Conservation (phyloP, 495 filamentous ascomycete genomes). For the Glarea lozoyensis region DNA sequence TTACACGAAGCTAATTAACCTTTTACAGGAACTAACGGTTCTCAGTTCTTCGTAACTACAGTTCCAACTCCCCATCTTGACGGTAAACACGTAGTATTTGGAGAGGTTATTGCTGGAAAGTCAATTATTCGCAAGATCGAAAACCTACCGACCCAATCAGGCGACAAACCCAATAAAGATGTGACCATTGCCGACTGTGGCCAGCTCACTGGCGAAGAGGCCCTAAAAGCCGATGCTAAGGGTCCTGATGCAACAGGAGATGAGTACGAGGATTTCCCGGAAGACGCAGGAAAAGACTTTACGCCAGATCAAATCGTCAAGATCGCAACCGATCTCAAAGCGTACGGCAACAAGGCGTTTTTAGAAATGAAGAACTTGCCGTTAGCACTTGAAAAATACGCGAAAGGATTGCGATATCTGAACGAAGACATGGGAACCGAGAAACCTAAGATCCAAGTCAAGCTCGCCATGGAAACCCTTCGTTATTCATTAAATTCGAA, state of each 20-base stretch:
- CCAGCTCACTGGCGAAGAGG: slow-evolving; percentile 64
- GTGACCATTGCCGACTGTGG: slow-evolving; percentile 79
- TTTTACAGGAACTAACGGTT: slow-evolving; percentile 72
- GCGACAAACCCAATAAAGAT: slow-evolving; percentile 71
- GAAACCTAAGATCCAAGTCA: slow-evolving; percentile 57
- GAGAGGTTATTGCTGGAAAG: slow-evolving; percentile 89
- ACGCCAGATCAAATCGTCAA: slow-evolving; percentile 58
- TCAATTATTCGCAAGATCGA: slow-evolving; percentile 86
- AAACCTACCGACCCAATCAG: slow-evolving; percentile 62
- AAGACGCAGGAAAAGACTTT: slow-evolving; percentile 48
- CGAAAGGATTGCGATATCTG: slow-evolving; percentile 92
- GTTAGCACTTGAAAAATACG: slow-evolving; percentile 84
- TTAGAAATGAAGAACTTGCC: slow-evolving; percentile 56
- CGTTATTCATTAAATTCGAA: slow-evolving; percentile 73
- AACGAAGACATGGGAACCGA: slow-evolving; percentile 77
- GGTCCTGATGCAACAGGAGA: slow-evolving; percentile 75
- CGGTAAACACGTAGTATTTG: slow-evolving; percentile 96
- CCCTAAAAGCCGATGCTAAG: slow-evolving; percentile 50
- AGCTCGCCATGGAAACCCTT: slow-evolving; percentile 57
- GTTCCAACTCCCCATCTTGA: slow-evolving; percentile 90
- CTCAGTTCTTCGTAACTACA: slow-evolving; percentile 97
- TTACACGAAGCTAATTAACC: background rate
- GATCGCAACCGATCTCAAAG: slow-evolving; percentile 84
- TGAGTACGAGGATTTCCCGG: slow-evolving; percentile 91
- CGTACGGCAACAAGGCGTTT: slow-evolving; percentile 86